Base-by-base conservation (phyloP, 2,329 filamentous ascomycete species). In the Fusarium tuaranense region DNA sequence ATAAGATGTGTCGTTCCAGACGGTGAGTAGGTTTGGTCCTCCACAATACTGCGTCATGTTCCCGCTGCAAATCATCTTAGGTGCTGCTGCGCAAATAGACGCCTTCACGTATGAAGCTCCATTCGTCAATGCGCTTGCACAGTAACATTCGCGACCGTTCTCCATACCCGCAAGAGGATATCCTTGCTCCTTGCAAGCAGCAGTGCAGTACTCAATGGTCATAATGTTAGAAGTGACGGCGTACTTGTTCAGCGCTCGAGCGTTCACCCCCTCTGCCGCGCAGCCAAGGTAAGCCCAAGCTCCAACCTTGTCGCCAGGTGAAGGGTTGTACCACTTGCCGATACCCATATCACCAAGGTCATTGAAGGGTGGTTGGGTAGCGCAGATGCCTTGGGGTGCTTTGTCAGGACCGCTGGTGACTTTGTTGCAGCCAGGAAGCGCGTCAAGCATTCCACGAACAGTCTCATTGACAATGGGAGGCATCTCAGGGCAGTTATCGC, bases 1-100 rank as follows among this genome's bases (percentile, higher is more conserved):
- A n/a, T 71, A 77, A 22, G 75, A 75, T 2, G 75, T 77, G 10
- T 77, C 75, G 4, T 71, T 78, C 75, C 75, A 77, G 16, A 77
- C 30, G 2, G 75, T 76, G 7, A 78, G 69, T 3, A 72, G 22
- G 16, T 59, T 63, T 0, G 75, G 75, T 13, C 73, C 76, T 59
- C 76, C 76, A 22, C 76, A 77, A 14, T 70, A 77, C 16, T 77
- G 73, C n/a, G 73, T 75, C 67, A 64, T 65, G 10, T 77, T 77
- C 10, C 76, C 75, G 2, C 34, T 55, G 22, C 76, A 77, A 13
- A 58, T 27, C 75, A 77, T 78, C 53, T 78, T 78, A 12, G 63
- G 63, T 12, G 66, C 32, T 9, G 73, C 64, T 10, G 67, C 36
- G 20, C 76, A 77, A 20, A 27, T 62, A 5, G 73, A 65, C 7